Conservation (phyloP, 257 asterid species). For the Plantago major region DNA sequence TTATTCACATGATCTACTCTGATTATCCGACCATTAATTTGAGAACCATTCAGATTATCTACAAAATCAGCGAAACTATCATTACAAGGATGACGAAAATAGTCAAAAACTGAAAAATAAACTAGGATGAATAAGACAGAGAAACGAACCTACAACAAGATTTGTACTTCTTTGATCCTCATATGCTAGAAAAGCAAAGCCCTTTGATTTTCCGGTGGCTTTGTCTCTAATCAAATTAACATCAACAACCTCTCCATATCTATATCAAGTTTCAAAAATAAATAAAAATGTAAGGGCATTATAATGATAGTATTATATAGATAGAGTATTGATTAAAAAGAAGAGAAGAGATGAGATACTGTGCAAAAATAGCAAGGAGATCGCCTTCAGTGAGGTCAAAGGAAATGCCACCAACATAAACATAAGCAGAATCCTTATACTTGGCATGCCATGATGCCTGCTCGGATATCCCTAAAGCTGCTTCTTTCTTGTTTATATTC, state of each 20-base stretch:
- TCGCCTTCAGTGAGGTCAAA: conserved; percentile 97
- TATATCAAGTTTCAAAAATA: too few relatives aligned
- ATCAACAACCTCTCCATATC: conserved; percentile 95
- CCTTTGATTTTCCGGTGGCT: conserved; percentile 92
- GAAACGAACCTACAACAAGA: conserved; percentile 81
- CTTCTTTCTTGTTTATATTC: too few relatives aligned
- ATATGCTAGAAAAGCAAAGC: conserved; percentile 86
- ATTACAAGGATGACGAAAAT: too few relatives aligned
- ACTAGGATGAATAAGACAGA: neutral
- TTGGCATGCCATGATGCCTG: too few relatives aligned
- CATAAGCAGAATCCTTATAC: conserved; percentile 88
- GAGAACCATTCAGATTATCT: conserved; percentile 91
- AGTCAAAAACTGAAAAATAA: neutral
- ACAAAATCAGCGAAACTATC: conserved; percentile 12
- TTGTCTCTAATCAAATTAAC: conserved; percentile 81
- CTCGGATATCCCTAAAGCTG: too few relatives aligned
- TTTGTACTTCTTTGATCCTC: conserved; percentile 97
- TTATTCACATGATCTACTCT: too few relatives aligned
- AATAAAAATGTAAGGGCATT: too few relatives aligned
- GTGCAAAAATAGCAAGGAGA: conserved; percentile 85
- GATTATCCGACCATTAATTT: too few relatives aligned
- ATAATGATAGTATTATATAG: too few relatives aligned
- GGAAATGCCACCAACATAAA: conserved; percentile 80
- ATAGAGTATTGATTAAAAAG: too few relatives aligned
- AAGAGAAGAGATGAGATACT: conserved; percentile 36